Conservation (phyloP, 805 yeast genomes). For the Millerozyma miso region DNA sequence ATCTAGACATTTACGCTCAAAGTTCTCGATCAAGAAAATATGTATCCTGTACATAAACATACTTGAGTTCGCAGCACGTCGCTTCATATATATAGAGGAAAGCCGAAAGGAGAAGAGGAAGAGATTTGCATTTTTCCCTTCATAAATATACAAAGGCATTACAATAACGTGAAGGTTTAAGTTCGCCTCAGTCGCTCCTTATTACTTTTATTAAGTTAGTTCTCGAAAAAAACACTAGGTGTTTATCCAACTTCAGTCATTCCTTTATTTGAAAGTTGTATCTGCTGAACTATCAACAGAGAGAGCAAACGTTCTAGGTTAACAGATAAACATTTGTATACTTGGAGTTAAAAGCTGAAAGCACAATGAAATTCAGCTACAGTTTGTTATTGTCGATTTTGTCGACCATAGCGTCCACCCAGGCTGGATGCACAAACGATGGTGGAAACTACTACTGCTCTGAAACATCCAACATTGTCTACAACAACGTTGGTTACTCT, state of each 20-base stretch:
- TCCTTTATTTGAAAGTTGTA: constrained; percentile 4
- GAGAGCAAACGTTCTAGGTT: too few species aligned
- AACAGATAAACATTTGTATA: too few species aligned
- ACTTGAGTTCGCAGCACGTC: background rate
- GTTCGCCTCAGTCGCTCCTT: background rate
- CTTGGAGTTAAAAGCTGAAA: background rate
- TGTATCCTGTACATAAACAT: background rate
- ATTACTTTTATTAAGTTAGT: background rate
- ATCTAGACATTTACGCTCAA: background rate
- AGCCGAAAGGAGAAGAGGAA: background rate
- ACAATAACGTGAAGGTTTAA: background rate
- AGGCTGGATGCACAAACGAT: constrained; percentile 40
- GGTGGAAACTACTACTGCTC: constrained; percentile 85
- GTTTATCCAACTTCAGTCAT: constrained; percentile 8
- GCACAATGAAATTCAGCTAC: constrained; percentile 19
- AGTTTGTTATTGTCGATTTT: constrained; percentile 20
- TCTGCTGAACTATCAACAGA: too few species aligned
- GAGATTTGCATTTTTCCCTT: background rate
- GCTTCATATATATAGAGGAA: background rate
- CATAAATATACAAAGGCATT: background rate
- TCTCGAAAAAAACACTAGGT: background rate
- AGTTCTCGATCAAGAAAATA: background rate
- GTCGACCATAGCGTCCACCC: constrained; percentile 16
- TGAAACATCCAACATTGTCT: constrained; percentile 60
- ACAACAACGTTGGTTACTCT: constrained; percentile 73